Evolutionary conservation across 2,329 filamentous ascomycete species (phyloP).

Genomic region (Ophiostoma perfectum): DNA sequence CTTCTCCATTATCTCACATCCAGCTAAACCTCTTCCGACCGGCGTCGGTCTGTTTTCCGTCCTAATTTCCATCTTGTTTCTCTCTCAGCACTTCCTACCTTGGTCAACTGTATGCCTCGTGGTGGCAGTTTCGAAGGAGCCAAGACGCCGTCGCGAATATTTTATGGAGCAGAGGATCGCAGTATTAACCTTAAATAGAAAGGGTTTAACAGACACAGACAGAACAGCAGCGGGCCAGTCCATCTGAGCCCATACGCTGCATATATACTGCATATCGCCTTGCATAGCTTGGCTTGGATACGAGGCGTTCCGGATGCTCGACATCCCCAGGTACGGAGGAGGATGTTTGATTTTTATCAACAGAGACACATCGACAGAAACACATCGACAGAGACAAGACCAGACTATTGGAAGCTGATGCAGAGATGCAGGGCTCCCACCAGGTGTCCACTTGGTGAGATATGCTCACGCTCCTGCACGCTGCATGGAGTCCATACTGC

Average conservation of each 20-base stretch:
- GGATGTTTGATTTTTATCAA: background rate
- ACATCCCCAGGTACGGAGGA: background rate
- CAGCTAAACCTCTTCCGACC: background rate
- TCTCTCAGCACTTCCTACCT: background rate
- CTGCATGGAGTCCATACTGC: background rate
- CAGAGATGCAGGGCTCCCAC: background rate
- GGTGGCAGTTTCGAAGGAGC: background rate
- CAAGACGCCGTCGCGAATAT: background rate
- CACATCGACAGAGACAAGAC: background rate
- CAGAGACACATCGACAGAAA: background rate
- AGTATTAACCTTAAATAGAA: too few species aligned
- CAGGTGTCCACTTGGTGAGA: background rate
- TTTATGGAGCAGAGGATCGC: too few species aligned
- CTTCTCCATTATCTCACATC: background rate
- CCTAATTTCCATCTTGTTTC: background rate
- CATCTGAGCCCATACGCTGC: too few species aligned
- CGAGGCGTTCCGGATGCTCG: background rate
- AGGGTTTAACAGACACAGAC: too few species aligned
- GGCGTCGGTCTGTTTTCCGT: background rate
- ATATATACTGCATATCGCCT: background rate
- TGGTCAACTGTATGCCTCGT: background rate
- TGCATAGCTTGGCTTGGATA: background rate
- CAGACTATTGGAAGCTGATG: background rate
- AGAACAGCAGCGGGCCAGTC: too few species aligned
- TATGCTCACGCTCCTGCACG: background rate